These are phyloP conservation scores for Leptodontidium sp. DNA, from an alignment of 2,329 filamentous ascomycete species.

Conservation along the genomic window DNA sequence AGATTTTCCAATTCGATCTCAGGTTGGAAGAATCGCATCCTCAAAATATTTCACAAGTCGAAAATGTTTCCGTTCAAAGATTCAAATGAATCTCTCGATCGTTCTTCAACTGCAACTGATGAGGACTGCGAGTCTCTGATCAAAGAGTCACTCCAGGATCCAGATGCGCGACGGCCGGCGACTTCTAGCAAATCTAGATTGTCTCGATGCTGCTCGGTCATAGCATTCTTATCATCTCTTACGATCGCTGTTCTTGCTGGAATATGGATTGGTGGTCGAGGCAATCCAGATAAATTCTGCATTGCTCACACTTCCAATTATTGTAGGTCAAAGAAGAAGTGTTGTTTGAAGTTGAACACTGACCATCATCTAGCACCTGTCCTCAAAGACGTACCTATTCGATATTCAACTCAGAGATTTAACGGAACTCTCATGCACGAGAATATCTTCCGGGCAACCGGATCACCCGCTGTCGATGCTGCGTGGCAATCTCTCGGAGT, in stretches of 20 bases:
- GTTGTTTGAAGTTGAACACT: neutral
- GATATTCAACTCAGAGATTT: constrained; percentile 52
- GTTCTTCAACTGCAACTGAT: constrained; percentile 1
- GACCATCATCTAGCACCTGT: constrained; percentile 44
- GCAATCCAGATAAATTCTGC: constrained; percentile 17
- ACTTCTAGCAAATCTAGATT: neutral
- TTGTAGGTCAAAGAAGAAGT: constrained; percentile 21
- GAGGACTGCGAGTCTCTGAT: constrained; percentile 25
- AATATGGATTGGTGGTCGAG: constrained; percentile 10
- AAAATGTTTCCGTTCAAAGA: constrained; percentile 17
- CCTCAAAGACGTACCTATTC: constrained; percentile 51
- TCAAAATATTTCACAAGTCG: neutral
- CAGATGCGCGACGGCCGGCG: neutral
- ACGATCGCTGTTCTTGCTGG: neutral
- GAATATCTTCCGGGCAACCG: constrained; percentile 55
- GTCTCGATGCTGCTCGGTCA: neutral
- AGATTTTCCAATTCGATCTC: neutral
- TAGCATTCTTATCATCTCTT: constrained; percentile 6
- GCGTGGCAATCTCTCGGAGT: constrained; percentile 59
- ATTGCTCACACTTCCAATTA: constrained; percentile 28
- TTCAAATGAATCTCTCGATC: neutral
- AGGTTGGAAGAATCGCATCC: neutral
- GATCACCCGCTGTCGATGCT: constrained; percentile 56
- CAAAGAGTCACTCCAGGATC: constrained; percentile 3
- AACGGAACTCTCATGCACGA: constrained; percentile 60